A percentile compares a stretch with the other conserved stretches of the same genome.
phyloP scores from a whole-genome alignment of 345 rosid genomes.

The Rhizophora mangle region DNA sequence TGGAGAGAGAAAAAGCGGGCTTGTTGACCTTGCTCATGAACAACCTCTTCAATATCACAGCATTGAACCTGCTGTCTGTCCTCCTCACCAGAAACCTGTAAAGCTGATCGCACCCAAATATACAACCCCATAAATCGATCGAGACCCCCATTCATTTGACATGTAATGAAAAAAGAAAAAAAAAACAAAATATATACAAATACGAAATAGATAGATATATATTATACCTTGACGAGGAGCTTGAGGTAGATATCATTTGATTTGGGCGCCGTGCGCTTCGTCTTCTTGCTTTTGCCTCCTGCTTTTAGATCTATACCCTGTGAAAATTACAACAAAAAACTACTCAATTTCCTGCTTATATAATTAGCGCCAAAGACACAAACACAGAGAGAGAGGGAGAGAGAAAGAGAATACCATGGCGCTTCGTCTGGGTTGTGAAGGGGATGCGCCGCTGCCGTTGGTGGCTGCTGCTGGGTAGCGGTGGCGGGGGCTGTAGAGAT shows the following conservation, averaged over 20 bases:
- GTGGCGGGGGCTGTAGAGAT: too few species aligned
- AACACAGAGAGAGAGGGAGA: too few species aligned
- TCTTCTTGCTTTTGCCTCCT: slow-evolving; percentile 1
- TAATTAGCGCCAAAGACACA: too few species aligned
- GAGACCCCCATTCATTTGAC: background rate
- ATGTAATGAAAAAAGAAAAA: background rate
- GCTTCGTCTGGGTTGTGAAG: too few species aligned
- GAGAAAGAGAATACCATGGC: too few species aligned
- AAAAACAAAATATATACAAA: too few species aligned
- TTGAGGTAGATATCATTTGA: background rate
- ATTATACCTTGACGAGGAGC: background rate
- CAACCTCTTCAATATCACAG: slow-evolving; percentile 85
- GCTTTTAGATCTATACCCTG: slow-evolving; percentile 9
- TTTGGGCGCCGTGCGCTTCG: background rate
- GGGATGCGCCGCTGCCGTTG: too few species aligned
- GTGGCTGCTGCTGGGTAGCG: too few species aligned
- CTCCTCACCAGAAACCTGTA: slow-evolving; percentile 91
- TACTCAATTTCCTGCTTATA: too few species aligned
- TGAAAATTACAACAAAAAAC: too few species aligned
- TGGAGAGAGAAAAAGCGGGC: slow-evolving; percentile 83
- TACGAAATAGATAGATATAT: too few species aligned
- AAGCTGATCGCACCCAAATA: slow-evolving; percentile 36
- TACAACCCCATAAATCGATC: background rate
- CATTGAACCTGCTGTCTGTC: slow-evolving; percentile 86
- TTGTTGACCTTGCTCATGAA: slow-evolving; percentile 96